These are phyloP conservation scores for Solanum bulbocastanum DNA, from an alignment of 257 asterid species.

Conservation along the genomic window DNA sequence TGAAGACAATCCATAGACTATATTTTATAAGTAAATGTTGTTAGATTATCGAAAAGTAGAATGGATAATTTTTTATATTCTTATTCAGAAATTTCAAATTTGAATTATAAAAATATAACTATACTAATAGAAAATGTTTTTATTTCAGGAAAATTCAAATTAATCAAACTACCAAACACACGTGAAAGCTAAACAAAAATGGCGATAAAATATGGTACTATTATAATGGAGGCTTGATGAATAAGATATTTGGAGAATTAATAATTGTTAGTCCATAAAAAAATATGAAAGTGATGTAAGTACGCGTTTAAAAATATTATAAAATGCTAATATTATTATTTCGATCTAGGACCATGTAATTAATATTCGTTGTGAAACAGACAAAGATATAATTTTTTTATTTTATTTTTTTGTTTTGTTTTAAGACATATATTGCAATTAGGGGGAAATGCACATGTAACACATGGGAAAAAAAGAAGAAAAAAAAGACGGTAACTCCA, in stretches of 20 bases:
- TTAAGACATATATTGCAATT: not conserved
- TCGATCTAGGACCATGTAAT: not conserved
- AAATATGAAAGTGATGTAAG: not conserved
- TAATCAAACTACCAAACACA: fast-evolving
- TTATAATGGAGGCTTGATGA: not conserved
- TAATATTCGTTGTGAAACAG: not conserved
- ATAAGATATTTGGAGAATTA: not conserved
- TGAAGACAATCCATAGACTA: not conserved
- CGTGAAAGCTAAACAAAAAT: not conserved
- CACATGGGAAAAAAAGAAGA: not conserved
- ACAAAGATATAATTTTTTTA: not conserved
- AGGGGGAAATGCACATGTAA: not conserved
- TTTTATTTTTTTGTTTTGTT: not conserved
- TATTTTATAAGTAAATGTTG: not conserved
- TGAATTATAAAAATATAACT: no score
- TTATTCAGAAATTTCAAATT: no score
- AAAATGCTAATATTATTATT: not conserved
- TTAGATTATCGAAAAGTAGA: not conserved
- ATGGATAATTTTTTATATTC: no score
- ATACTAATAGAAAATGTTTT: not conserved
- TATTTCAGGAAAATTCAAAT: fast-evolving
- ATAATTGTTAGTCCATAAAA: not conserved
- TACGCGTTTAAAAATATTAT: not conserved
- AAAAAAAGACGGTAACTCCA: not conserved
- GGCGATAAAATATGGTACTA: not conserved